phyloP scores from a whole-genome alignment of 176 grass and related monocot genomes.

The Avena atlantica region DNA sequence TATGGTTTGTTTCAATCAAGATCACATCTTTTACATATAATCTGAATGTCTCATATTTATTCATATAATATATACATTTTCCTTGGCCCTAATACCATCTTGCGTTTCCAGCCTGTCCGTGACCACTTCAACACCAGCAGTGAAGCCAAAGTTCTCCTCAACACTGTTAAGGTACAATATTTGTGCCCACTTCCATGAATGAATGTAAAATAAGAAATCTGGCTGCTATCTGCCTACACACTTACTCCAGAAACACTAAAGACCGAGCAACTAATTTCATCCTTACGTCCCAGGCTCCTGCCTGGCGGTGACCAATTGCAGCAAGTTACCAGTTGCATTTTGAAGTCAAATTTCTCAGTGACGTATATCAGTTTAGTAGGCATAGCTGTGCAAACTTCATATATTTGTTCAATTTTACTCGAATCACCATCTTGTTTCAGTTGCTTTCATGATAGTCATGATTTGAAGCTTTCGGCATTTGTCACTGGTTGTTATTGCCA shows the following conservation, averaged over 20 bases:
- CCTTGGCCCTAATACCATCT: neutral
- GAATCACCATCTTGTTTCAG: conserved; percentile 6
- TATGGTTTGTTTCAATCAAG: conserved; percentile 11
- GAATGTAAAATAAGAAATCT: neutral
- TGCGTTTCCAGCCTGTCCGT: conserved; percentile 72
- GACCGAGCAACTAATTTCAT: neutral
- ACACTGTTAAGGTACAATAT: conserved; percentile 77
- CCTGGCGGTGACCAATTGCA: neutral
- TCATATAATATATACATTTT: neutral
- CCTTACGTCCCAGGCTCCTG: neutral
- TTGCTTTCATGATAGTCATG: neutral
- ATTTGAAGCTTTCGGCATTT: neutral
- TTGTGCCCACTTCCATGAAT: neutral
- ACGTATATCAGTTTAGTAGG: neutral
- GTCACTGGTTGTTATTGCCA: neutral
- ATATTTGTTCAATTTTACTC: neutral
- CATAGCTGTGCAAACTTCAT: conserved; percentile 3
- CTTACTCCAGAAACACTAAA: neutral
- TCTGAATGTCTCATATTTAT: conserved; percentile 6
- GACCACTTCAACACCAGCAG: conserved; percentile 78
- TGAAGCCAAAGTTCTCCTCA: conserved; percentile 74
- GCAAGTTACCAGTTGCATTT: neutral
- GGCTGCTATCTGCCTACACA: neutral
- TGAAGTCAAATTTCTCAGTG: neutral
- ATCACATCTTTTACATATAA: neutral